Evolutionary conservation across 202 grass and related monocot genomes (phyloP).

Genomic region (Eragrostis tef): DNA sequence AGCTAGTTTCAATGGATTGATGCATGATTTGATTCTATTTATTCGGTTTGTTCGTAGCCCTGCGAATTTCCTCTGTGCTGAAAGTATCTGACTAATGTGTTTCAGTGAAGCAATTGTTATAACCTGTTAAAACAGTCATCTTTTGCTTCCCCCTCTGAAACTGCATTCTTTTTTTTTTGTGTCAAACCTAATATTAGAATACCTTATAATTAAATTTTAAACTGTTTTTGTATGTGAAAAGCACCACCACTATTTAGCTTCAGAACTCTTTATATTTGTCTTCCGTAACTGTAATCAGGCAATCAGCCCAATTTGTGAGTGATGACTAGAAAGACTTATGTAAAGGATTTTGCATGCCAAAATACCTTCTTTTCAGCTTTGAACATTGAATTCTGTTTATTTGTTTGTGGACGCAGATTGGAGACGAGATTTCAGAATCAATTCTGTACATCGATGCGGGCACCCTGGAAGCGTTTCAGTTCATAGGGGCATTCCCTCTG

Average conservation of each 20-base stretch:
- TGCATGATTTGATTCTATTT: background rate
- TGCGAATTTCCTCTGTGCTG: background rate
- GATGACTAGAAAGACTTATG: background rate
- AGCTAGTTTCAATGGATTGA: background rate
- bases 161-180: background rate
- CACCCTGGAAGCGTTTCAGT: slow-evolving; percentile 77
- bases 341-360: background rate
- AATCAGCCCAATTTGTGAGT: background rate
- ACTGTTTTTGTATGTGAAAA: background rate
- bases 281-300: background rate
- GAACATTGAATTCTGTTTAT: background rate
- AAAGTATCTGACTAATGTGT: background rate
- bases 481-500: slow-evolving; percentile 73
- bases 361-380: background rate
- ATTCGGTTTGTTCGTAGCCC: background rate
- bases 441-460: slow-evolving; percentile 75
- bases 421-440: slow-evolving; percentile 65
- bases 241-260: background rate
- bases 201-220: background rate
- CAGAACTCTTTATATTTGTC: background rate
- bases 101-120: background rate
- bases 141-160: slow-evolving; percentile 14
- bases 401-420: slow-evolving; percentile 63
- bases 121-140: background rate
- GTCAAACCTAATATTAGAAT: background rate